Base-by-base conservation (phyloP, 495 filamentous ascomycete genomes). In the Penicillium angulare region DNA sequence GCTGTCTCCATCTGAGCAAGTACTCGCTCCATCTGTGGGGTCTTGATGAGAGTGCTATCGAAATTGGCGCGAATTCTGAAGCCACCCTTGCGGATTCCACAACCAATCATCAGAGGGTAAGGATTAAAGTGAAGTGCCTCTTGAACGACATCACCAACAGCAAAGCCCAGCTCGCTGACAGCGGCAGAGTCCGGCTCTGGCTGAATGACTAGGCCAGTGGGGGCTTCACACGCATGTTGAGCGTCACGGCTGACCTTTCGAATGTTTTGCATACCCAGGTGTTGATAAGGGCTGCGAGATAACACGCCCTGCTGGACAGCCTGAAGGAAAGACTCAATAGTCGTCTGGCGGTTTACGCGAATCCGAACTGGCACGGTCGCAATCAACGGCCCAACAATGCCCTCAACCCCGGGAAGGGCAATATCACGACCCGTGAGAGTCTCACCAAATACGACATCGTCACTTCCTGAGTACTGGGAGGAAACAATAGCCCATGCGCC, bases 181-280 rank as follows among this genome's bases (percentile, higher is more conserved):
- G 72, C 64, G n/a, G 62, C 69, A 10, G 68, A 70, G 15, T 77
- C 70, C 3, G 76, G 75, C 8, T 70, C 65, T 0, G 67, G 69
- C 46, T 72, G 69, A 18, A 87, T 76, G 9, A 79, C 77, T 8
- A 86, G 63, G 7, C 84, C 67, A 43, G 75, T 86, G n/a, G 77
- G 72, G 39, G 86, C 76, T 47, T 86, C 83, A 47, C 84, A 87
- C 12, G 86, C 86, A 52, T 80, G 70, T 27, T 79, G 72, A 4
- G 86, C 79, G 53, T 88, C 85, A 0, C 68, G 56, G 56, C 79
- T 82, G 29, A 88, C 70, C 17, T 74, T 72, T 48, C 80, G 72
- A 50, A 90, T 90, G 44, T 86, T 77, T 62, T 87, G 83, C 62
- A 90, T 72, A 6, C 87, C 86, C 59, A 80, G 74, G 40, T 88